Evolutionary conservation across 352 stramenopile genomes (phyloP), one percentile per base, ranked within the genome.

Genomic region (Lagenidium giganteum): DNA sequence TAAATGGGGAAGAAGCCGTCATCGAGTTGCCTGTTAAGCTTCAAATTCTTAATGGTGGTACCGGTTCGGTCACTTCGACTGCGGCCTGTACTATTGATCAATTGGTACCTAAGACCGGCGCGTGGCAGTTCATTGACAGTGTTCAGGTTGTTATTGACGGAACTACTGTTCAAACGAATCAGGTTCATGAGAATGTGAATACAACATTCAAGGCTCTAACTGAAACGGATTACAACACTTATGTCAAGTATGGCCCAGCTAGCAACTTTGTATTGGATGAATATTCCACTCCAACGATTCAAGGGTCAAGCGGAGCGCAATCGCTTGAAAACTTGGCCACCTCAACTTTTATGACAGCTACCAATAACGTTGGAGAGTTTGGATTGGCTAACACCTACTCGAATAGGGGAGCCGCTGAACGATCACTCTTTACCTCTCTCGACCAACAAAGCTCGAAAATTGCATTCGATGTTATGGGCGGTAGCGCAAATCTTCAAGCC

Each of bases 161-260:
- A 32, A 40, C 33, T 16, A 42, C 30, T 31, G 42, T 51, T 11
- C 42, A 51, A 35, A 51, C 42, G 22, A 51, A 51, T 51, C 42
- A 51, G 20, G 42, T 51, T 42, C 42, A 51, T 42, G 42, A 51
- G 33, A 51, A 51, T 35, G 42, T 53, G 36, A 53, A 53, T 46
- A 44, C 45, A 46, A 53, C 45, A 12, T 53, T 53, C 28, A 53
- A 53, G 32, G 45, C 45, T 32, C 14, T 53, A 4, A 53, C 45
- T 46, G 45, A 53, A 53, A 43, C 31, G 32, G 45, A 53, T 33
- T 46, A 53, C 20, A 36, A 43, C n/a, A 25, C 25, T 4, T 45
- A 53, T 30, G 34, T 53, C 25, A 53, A 53, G 23, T 26, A 39
- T 46, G 45, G 45, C 17, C 25, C 34, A 39, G 45, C 34, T 6